phyloP scores from a whole-genome alignment of 2,329 filamentous ascomycete genomes.

The Hymenoscyphus infarciens region DNA sequence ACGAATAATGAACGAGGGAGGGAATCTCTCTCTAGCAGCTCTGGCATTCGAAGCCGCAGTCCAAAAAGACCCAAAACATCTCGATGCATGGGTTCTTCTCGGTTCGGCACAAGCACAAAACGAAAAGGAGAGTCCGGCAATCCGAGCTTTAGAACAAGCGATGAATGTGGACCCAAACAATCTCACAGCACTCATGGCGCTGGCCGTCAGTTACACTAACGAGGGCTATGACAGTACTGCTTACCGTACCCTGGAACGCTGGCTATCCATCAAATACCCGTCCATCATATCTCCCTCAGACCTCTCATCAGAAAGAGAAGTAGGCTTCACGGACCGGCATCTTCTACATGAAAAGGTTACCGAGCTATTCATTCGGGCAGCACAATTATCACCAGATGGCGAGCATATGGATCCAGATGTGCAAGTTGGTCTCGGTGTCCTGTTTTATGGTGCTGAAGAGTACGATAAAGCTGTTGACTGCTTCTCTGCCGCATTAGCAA shows the following conservation, averaged over 20 bases:
- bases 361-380: constrained; percentile 84
- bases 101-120: constrained; percentile 95
- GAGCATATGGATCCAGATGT: constrained; percentile 98
- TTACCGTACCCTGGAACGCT: constrained; percentile 92
- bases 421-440: constrained; percentile 90
- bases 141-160: constrained; percentile 87
- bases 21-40: constrained; percentile 89
- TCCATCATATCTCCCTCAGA: constrained; percentile 66
- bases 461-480: constrained; percentile 99
- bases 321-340: constrained; percentile 92
- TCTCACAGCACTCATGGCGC: constrained; percentile 84
- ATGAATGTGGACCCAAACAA: constrained; percentile 85
- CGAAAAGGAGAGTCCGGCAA: constrained; percentile 95
- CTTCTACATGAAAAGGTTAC: constrained; percentile 87
- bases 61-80: constrained; percentile 81
- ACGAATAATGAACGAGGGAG: constrained; percentile 87
- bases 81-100: constrained; percentile 90
- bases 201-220: constrained; percentile 97
- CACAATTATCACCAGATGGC: constrained; percentile 85
- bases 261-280: constrained; percentile 94
- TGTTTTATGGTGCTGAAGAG: constrained; percentile 97
- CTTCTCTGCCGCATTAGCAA: constrained; percentile 87
- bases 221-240: constrained; percentile 97
- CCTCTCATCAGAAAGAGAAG: constrained; percentile 71
- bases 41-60: constrained; percentile 94